A percentile compares a stretch with the other conserved stretches of the same genome.
Evolutionary conservation across 805 yeast species (phyloP).

Genomic region (Myxozyma udenii): DNA sequence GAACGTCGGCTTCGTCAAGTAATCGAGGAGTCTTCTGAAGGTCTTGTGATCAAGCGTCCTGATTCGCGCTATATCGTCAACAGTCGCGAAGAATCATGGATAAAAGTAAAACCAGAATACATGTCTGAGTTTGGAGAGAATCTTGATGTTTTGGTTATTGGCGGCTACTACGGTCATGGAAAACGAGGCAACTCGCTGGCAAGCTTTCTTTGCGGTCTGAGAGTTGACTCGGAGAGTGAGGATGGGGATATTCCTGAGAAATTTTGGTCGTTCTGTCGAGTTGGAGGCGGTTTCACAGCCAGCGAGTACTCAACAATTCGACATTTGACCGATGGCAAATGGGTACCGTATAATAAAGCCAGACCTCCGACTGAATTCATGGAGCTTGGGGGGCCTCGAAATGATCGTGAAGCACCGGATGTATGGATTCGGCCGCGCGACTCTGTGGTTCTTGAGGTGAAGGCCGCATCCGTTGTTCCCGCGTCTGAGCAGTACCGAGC

Average conservation of each 20-base stretch:
- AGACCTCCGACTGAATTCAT: slow-evolving; percentile 43
- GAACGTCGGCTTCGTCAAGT: slow-evolving; percentile 55
- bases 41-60: slow-evolving; percentile 70
- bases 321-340: slow-evolving; percentile 54
- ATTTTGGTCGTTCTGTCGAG: slow-evolving; percentile 67
- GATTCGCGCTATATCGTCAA: slow-evolving; percentile 58
- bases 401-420: slow-evolving; percentile 49
- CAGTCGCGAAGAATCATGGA: slow-evolving; percentile 66
- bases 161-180: slow-evolving; percentile 70
- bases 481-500: slow-evolving; percentile 53
- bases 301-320: slow-evolving; percentile 61
- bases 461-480: slow-evolving; percentile 67
- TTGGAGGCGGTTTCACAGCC: slow-evolving; percentile 78
- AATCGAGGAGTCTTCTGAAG: slow-evolving; percentile 63
- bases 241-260: slow-evolving; percentile 41
- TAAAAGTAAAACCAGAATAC: slow-evolving; percentile 89
- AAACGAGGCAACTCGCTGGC: slow-evolving; percentile 41
- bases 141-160: slow-evolving; percentile 74
- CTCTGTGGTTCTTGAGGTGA: slow-evolving; percentile 76
- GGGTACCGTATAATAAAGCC: slow-evolving; percentile 48
- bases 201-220: slow-evolving; percentile 70
- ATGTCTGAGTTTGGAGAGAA: slow-evolving; percentile 82
- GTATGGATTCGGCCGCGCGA: slow-evolving; percentile 78
- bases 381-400: slow-evolving; percentile 26
- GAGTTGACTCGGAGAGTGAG: slow-evolving; percentile 42